Evolutionary conservation across 2,329 filamentous ascomycete species (phyloP).

Genomic region (Hypoxylon sp.): DNA sequence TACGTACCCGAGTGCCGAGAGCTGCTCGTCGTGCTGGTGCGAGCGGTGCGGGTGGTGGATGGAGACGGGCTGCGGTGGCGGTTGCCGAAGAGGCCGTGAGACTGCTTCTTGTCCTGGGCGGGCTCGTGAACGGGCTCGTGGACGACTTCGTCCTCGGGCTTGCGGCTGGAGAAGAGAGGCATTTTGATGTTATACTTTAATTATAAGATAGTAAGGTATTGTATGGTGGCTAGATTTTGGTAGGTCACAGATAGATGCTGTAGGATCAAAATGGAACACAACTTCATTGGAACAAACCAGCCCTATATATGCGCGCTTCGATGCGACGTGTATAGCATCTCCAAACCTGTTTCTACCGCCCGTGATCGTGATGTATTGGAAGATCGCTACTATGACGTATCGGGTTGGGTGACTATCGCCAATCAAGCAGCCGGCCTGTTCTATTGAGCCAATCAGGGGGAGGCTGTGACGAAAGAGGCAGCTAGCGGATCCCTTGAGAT

Average conservation of each 20-base stretch:
- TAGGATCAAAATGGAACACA: neutral
- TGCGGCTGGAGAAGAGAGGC: conserved; percentile 46
- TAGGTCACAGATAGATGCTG: neutral
- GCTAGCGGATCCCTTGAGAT: conserved; percentile 23
- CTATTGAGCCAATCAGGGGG: conserved; percentile 33
- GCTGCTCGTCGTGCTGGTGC: conserved; percentile 37
- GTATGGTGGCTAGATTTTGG: too few relatives aligned
- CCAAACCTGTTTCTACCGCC: conserved; percentile 38
- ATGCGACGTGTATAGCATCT: conserved; percentile 22
- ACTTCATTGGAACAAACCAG: conserved; percentile 2
- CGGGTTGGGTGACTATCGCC: conserved; percentile 19
- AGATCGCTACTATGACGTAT: conserved; percentile 43
- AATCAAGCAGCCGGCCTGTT: conserved; percentile 26
- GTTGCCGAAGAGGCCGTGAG: conserved; percentile 49
- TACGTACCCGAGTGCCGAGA: conserved; percentile 39
- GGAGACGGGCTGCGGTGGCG: conserved; percentile 48
- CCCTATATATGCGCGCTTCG: conserved; percentile 38
- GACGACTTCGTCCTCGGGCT: conserved; percentile 48
- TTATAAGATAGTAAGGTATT: neutral
- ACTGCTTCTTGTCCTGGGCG: conserved; percentile 54
- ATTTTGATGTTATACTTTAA: conserved; percentile 30
- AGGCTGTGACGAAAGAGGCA: conserved; percentile 36
- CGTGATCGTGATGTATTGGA: conserved; percentile 21
- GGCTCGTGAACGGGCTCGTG: conserved; percentile 33
- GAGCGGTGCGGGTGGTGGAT: conserved; percentile 12